Percentiles rank a stretch among this genome's conserved stretches.
These are phyloP conservation scores for Fonsecaea erecta DNA, from an alignment of 2,329 filamentous ascomycete genomes.

Conservation along the genomic window DNA sequence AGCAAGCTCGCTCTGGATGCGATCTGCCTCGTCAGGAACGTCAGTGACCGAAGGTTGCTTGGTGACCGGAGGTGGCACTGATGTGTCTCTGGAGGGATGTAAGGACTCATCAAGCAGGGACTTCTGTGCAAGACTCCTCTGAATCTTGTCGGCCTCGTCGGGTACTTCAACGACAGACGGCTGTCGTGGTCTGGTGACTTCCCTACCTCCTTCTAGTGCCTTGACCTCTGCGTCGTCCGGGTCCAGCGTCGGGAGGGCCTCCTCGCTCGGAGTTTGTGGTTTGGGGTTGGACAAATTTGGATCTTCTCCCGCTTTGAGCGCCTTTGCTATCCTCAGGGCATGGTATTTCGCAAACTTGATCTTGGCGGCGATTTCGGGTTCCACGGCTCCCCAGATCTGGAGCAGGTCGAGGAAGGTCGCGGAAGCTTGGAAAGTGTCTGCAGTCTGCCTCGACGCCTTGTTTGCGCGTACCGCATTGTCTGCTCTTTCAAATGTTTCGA, in stretches of 20 bases:
- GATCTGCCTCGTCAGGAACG: conserved; percentile 61
- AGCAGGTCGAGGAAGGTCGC: conserved; percentile 89
- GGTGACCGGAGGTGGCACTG: conserved; percentile 41
- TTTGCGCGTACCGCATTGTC: conserved; percentile 81
- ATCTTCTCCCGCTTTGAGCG: conserved; percentile 86
- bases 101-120: conserved; percentile 57
- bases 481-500: conserved; percentile 83
- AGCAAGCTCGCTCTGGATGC: conserved; percentile 51
- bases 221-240: conserved; percentile 69
- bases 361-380: conserved; percentile 78
- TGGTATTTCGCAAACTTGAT: conserved; percentile 98
- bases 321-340: conserved; percentile 85
- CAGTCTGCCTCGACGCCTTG: conserved; percentile 87
- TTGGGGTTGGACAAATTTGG: conserved; percentile 89
- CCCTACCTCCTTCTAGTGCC: conserved; percentile 50
- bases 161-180: conserved; percentile 65
- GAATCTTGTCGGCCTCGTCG: conserved; percentile 59
- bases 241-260: conserved; percentile 57
- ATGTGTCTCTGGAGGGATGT: conserved; percentile 54
- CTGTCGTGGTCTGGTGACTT: conserved; percentile 53
- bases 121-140: conserved; percentile 50
- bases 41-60: conserved; percentile 64
- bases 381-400: conserved; percentile 78
- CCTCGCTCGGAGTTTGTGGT: conserved; percentile 56
- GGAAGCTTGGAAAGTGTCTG: conserved; percentile 90